Evolutionary conservation across 2,329 filamentous ascomycete genomes (phyloP), one percentile per base, ranked within the genome.

Genomic region (Nothopassalora personata): DNA sequence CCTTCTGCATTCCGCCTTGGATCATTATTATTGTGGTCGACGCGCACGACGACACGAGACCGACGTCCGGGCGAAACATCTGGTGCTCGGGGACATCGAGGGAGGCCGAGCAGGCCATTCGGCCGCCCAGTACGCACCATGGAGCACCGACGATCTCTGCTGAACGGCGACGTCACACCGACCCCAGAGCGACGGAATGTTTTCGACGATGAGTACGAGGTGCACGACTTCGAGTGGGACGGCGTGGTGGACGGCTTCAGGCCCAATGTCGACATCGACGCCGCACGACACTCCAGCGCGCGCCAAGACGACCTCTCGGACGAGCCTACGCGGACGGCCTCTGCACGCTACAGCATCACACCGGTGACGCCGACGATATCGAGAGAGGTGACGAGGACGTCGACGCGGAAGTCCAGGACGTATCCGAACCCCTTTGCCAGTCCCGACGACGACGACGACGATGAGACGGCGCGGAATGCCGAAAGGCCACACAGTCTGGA

Each of bases 171-270:
- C 60, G 56, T 55, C 60, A 70, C 67, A 49, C 66, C 69, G 15
- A 62, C 63, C 28, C 61, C 63, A 34, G 73, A 71, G 61, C 74
- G 72, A 58, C 66, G 70, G 54, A 74, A 81, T 68, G 74, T 80
- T 57, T 80, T 81, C 64, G 77, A 76, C 68, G 79, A 81, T 67
- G 76, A 79, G 61, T 75, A 73, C 64, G 78, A 77, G 61, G 67
- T 77, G 55, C 28, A 51, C 30, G 70, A 72, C 52, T 74, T 76
- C 52, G 75, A 79, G 60, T 75, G 74, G 60, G 76, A 75, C 58
- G 72, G 70, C 34, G 72, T 78, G 30, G 77, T 75, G 56, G 77
- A 79, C 60, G 77, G 77, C 59, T 79, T 78, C 67, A 71, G 76
- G 51, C 77, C 77, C 39, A 68, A 69, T 33, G 69, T 71, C 54